These are phyloP conservation scores for Cicer bijugum DNA, from an alignment of 306 rosid genomes.

Conservation along the genomic window DNA sequence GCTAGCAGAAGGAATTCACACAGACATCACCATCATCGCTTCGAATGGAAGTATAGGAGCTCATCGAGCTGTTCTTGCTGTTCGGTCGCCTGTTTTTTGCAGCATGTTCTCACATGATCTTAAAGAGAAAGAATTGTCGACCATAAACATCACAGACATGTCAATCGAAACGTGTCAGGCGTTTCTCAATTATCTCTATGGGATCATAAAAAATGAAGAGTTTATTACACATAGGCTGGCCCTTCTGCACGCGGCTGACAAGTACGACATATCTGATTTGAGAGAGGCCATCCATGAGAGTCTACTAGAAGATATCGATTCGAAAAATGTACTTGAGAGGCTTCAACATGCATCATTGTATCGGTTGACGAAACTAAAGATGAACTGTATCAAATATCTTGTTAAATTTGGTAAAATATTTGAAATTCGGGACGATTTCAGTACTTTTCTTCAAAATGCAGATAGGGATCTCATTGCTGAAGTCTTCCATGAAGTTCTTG, in stretches of 20 bases:
- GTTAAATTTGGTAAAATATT: slow-evolving; percentile 92
- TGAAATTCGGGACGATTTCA: slow-evolving; percentile 81
- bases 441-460: slow-evolving; percentile 73
- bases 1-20: slow-evolving; percentile 87
- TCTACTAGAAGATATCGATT: slow-evolving; percentile 86
- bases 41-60: slow-evolving; percentile 87
- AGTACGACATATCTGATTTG: slow-evolving; percentile 84
- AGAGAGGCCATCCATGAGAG: slow-evolving; percentile 92
- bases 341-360: slow-evolving; percentile 89
- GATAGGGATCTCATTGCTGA: slow-evolving; percentile 90
- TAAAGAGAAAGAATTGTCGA: slow-evolving; percentile 81
- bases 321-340: slow-evolving; percentile 90
- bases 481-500: slow-evolving; percentile 79
- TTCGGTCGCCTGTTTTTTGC: slow-evolving; percentile 81
- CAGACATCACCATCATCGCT: slow-evolving; percentile 79
- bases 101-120: slow-evolving; percentile 96
- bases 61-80: slow-evolving; percentile 92
- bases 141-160: slow-evolving; percentile 89
- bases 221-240: slow-evolving; percentile 73
- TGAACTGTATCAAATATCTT: slow-evolving; percentile 76
- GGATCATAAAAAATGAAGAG: slow-evolving; percentile 75
- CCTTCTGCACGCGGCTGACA: slow-evolving; percentile 89
- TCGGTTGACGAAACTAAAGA: slow-evolving; percentile 73
- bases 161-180: slow-evolving; percentile 81
- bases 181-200: slow-evolving; percentile 79